Conservation (phyloP, 176 grass and related monocot genomes). For the Oryza meridionalis region DNA sequence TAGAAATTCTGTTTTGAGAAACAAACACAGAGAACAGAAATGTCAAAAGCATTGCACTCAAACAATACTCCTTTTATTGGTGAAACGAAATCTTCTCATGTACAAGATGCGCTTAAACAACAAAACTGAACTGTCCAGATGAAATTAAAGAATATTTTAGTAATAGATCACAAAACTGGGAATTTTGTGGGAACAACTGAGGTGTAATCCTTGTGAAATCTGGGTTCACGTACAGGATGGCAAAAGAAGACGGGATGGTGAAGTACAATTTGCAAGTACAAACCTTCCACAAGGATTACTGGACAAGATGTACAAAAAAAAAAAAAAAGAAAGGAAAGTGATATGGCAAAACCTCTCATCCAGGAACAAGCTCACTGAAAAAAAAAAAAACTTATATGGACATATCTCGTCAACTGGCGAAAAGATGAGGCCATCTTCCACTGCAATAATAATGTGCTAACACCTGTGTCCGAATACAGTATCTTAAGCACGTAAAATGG, state of each 20-base stretch:
- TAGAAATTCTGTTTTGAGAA: constrained; percentile 61
- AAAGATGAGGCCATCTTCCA: neutral
- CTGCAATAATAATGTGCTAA: neutral
- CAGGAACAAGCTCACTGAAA: neutral
- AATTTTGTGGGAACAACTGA: neutral
- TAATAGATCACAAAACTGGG: neutral
- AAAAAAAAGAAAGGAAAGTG: neutral
- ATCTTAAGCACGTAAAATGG: neutral
- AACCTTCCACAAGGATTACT: neutral
- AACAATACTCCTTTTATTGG: neutral
- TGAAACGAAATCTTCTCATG: neutral
- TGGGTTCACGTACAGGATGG: neutral
- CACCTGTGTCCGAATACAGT: neutral
- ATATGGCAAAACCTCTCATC: neutral
- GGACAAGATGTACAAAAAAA: neutral
- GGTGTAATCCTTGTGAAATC: neutral
- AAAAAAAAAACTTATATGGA: neutral
- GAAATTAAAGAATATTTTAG: neutral
- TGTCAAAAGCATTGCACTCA: constrained; percentile 36
- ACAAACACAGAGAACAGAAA: constrained; percentile 35
- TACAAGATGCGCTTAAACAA: constrained; percentile 26
- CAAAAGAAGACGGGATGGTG: neutral
- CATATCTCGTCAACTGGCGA: neutral
- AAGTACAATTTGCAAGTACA: neutral
- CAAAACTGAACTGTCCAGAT: neutral